Conservation (phyloP, 1,284 basidiomycete genomes). For the Stereum hirsutum region DNA sequence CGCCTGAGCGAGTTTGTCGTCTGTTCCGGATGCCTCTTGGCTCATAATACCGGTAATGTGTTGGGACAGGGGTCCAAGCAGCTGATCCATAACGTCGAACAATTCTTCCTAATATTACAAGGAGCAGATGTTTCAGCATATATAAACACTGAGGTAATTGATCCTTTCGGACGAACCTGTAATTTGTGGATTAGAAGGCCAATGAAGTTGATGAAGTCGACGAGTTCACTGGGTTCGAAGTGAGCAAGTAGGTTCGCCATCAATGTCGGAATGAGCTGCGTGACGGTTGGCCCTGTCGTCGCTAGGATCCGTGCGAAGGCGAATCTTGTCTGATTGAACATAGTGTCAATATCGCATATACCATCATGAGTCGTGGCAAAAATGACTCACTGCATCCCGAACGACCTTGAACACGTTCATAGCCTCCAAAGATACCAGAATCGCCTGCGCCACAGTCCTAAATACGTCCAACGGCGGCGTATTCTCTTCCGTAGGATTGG, state of each 20-base stretch:
- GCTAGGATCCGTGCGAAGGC: conserved; percentile 92
- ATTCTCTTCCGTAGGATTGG: conserved; percentile 54
- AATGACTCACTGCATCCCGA: conserved; percentile 77
- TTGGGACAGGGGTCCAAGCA: conserved; percentile 79
- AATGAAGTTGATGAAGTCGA: conserved; percentile 95
- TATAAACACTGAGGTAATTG: background rate
- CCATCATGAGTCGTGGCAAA: conserved; percentile 4
- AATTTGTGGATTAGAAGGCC: conserved; percentile 87
- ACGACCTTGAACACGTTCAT: conserved; percentile 87
- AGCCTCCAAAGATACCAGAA: conserved; percentile 80
- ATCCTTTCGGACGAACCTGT: conserved; percentile 47
- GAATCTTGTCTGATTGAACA: conserved; percentile 65
- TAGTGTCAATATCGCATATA: conserved; percentile 9
- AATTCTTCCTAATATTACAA: conserved; percentile 38
- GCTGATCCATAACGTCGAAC: conserved; percentile 81
- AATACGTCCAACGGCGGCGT: conserved; percentile 81
- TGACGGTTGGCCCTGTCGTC: conserved; percentile 79
- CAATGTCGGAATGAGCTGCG: conserved; percentile 74
- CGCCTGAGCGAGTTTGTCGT: conserved; percentile 78
- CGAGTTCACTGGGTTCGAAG: conserved; percentile 87
- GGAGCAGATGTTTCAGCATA: conserved; percentile 6
- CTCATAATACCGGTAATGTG: conserved; percentile 81
- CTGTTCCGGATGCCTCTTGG: conserved; percentile 83
- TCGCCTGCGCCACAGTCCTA: conserved; percentile 81
- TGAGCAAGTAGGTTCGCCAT: conserved; percentile 87